Base-by-base conservation (phyloP, 2,329 filamentous ascomycete genomes). In the Ustulina deusta region DNA sequence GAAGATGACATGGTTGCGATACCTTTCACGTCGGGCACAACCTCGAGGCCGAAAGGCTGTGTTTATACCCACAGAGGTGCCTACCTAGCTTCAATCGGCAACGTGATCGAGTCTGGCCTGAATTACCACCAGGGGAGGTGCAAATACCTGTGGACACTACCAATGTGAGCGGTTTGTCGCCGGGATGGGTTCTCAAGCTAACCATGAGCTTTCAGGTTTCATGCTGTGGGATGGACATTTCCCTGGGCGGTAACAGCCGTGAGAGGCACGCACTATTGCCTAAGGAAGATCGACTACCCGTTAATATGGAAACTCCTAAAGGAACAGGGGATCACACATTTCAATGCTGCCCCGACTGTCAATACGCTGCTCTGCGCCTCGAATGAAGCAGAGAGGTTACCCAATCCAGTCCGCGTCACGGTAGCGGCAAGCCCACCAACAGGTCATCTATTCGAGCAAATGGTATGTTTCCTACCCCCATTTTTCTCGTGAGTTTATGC, bases 241-340 rank as follows among this genome's bases (percentile, higher is more conserved):
- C 93, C 93, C 75, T 97, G 94, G 96, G 88, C 94, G 1, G 87
- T 97, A n/a, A 97, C 93, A 11, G 93, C 94, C 1, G 94, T 96
- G 4, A 86, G 96, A 69, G 96, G 95, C n/a, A 97, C 95, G 2
- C 94, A 98, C 79, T 94, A 97, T 78, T 97, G 94, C 75, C 84
- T 99, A 20, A 88, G 96, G 68, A 98, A 97, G 83, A 93, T 99
- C 71, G 94, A 98, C 80, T 99, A 99, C 77, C 89, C 93, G 0
- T 85, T 95, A 66, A 97, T 99, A 68, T 99, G 96, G 96, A 87
- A 87, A 56, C 82, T 99, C 3, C 83, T 99, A 38, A 97, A 94
- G 76, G 87, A 93, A 60, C 93, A 98, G 79, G 84, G 88, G 6
- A 91, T 99, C 71, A 98, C 94, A 0, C 96, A 99, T 80, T 98